Evolutionary conservation across 176 grass and related monocot genomes (phyloP).

Genomic region (Bromus sterilis): DNA sequence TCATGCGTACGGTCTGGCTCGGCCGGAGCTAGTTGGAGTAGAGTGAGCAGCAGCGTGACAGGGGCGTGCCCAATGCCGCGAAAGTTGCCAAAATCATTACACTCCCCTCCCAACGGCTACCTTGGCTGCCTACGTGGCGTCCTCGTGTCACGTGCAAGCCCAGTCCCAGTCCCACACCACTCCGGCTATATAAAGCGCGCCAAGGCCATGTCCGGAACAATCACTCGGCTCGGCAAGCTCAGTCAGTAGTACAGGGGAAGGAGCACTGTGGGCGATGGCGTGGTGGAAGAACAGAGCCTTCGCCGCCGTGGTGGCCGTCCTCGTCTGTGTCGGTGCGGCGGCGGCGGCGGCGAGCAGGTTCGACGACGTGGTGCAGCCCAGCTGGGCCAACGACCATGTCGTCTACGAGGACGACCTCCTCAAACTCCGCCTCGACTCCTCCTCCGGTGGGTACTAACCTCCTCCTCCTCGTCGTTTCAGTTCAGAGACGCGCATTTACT

Average conservation of each 20-base stretch:
- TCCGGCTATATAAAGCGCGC: neutral
- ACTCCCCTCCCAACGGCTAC: conserved; percentile 23
- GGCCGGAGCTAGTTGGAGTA: too few relatives aligned
- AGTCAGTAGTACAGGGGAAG: neutral
- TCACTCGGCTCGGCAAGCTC: neutral
- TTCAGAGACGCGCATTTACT: neutral
- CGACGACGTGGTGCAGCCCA: conserved; percentile 80
- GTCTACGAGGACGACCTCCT: conserved; percentile 85
- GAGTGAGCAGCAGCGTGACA: neutral
- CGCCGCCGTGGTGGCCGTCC: neutral
- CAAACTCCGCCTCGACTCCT: conserved; percentile 77
- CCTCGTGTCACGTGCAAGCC: conserved; percentile 18
- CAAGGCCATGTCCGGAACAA: neutral
- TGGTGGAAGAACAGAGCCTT: neutral
- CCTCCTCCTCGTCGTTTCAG: neutral
- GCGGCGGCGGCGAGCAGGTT: conserved; percentile 35
- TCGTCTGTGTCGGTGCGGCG: too few relatives aligned
- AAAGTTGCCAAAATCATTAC: neutral
- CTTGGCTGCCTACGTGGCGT: conserved; percentile 12
- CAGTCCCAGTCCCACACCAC: rapidly evolving
- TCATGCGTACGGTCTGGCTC: neutral
- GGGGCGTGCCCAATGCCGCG: neutral
- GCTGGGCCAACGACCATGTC: conserved; percentile 96
- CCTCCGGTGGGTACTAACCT: conserved; percentile 54
- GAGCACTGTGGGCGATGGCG: neutral